Conservation (phyloP, 2,329 filamentous ascomycete genomes). For the Ceratocystis albifundus region DNA sequence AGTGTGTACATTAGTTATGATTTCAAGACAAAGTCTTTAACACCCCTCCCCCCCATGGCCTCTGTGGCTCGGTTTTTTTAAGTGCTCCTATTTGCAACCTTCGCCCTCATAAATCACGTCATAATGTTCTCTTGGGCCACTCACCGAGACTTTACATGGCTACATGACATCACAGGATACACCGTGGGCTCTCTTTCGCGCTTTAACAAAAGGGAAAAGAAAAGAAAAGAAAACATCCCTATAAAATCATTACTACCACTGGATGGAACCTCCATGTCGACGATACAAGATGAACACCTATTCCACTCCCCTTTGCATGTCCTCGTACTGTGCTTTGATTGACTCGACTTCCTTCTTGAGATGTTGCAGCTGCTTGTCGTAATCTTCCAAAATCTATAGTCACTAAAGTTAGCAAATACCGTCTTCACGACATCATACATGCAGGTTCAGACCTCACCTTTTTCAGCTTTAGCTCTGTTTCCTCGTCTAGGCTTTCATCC, state of each 20-base stretch:
- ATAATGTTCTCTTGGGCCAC: neutral
- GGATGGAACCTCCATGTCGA: neutral
- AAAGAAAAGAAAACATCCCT: neutral
- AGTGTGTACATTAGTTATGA: conserved; percentile 20
- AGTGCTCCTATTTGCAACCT: neutral
- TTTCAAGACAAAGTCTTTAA: conserved; percentile 9
- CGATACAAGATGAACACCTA: neutral
- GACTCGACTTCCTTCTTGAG: conserved; percentile 61
- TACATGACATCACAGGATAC: conserved; percentile 6
- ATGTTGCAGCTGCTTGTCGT: conserved; percentile 67
- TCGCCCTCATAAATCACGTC: neutral
- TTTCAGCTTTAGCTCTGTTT: conserved; percentile 59
- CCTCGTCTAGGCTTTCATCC: conserved; percentile 51
- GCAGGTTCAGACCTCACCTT: conserved; percentile 44
- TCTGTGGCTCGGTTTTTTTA: neutral
- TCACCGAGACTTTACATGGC: neutral
- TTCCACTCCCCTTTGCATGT: conserved; percentile 39
- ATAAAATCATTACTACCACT: neutral
- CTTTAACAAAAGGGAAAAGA: too few species aligned
- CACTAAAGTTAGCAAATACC: conserved; percentile 20
- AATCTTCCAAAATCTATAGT: conserved; percentile 61
- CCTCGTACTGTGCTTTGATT: conserved; percentile 45
- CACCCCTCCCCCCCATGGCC: too few species aligned
- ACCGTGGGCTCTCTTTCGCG: neutral
- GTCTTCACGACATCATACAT: neutral